Percentiles rank a stretch among this genome's conserved stretches.
Conservation (phyloP, 202 grass and related monocot genomes). For the Eragrostis tef region DNA sequence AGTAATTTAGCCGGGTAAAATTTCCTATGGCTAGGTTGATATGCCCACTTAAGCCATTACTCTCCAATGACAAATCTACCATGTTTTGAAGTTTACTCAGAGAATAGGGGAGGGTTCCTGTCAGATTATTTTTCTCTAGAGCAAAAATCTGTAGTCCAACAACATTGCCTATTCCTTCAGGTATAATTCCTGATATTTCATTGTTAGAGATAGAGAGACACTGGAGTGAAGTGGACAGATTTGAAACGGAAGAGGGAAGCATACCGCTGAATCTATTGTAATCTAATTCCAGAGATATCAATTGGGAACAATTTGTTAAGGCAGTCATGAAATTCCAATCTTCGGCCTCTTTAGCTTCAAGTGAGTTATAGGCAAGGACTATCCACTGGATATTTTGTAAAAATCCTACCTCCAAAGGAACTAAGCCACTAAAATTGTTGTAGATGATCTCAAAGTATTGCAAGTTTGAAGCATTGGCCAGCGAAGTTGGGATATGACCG, state of each 20-base stretch:
- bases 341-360: neutral
- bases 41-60: neutral
- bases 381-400: neutral
- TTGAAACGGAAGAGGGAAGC: constrained; percentile 19
- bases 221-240: constrained; percentile 19
- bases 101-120: neutral
- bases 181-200: constrained; percentile 20
- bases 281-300: neutral
- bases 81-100: neutral
- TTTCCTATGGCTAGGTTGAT: neutral
- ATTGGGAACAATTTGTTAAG: constrained; percentile 20
- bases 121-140: neutral
- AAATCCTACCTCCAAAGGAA: constrained; percentile 11
- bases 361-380: fast-evolving
- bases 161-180: constrained; percentile 15
- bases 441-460: neutral
- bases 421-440: constrained; percentile 32
- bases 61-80: neutral
- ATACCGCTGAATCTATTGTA: neutral
- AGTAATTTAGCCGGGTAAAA: neutral
- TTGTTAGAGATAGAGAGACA: neutral
- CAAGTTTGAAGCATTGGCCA: constrained; percentile 33
- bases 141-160: neutral
- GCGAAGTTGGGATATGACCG: constrained; percentile 13
- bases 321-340: constrained; percentile 34